Conservation (phyloP, 257 asterid species). For the Fraxinus quadrangulata region DNA sequence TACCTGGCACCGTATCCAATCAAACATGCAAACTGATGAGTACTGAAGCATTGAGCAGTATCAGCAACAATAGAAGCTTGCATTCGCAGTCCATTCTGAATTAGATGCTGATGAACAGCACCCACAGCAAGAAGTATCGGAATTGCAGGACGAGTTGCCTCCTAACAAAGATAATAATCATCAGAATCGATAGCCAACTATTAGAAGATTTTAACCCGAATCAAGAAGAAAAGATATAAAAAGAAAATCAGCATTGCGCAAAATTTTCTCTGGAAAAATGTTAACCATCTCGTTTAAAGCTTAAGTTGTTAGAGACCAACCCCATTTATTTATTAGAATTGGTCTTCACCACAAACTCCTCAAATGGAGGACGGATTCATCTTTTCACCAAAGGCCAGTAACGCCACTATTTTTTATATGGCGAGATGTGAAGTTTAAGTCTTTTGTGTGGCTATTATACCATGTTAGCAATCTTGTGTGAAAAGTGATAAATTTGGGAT, state of each 20-base stretch:
- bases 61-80: slow-evolving; percentile 98
- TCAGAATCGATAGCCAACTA: slow-evolving; percentile 15
- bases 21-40: slow-evolving; percentile 98
- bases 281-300: background rate
- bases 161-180: slow-evolving; percentile 49
- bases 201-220: slow-evolving; percentile 12
- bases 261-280: background rate
- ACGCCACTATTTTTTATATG: background rate
- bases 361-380: background rate
- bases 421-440: background rate
- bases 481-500: too few species aligned
- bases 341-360: background rate
- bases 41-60: slow-evolving; percentile 99
- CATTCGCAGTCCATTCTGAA: slow-evolving; percentile 94
- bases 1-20: slow-evolving; percentile 99
- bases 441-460: background rate
- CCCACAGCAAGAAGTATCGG: slow-evolving; percentile 98
- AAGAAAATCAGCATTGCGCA: background rate
- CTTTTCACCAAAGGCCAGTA: background rate
- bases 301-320: background rate
- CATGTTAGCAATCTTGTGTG: background rate
- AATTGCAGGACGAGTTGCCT: slow-evolving; percentile 94
- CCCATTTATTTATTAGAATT: too few species aligned
- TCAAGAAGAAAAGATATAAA: background rate
- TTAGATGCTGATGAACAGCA: slow-evolving; percentile 97